These are phyloP conservation scores for Ceriops zippeliana DNA, from an alignment of 345 rosid genomes.

Conservation along the genomic window DNA sequence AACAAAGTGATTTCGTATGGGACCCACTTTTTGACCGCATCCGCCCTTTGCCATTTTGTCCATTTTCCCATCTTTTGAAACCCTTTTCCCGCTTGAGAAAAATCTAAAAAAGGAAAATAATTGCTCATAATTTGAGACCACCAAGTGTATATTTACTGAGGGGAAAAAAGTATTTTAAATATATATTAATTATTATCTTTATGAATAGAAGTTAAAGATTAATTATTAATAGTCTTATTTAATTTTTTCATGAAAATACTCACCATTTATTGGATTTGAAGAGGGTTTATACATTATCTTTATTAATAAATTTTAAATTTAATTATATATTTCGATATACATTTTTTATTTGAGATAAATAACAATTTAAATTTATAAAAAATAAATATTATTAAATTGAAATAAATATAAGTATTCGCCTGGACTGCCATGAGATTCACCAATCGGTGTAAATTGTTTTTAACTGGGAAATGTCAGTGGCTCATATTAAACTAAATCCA, in stretches of 20 bases:
- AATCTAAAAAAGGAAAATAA: not conserved
- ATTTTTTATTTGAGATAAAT: too few species aligned
- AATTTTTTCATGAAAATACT: not conserved
- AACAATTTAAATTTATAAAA: too few species aligned
- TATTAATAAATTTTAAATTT: too few species aligned
- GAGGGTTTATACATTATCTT: too few species aligned
- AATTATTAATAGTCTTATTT: too few species aligned
- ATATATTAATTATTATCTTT: too few species aligned
- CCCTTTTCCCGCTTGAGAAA: not conserved
- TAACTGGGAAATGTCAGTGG: conserved; percentile 49
- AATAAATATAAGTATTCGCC: not conserved
- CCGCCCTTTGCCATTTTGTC: conserved; percentile 28
- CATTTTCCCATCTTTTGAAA: not conserved
- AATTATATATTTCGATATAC: too few species aligned
- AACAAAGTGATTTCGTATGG: conserved; percentile 59
- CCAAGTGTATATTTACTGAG: not conserved
- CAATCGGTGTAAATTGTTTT: not conserved
- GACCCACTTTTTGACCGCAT: conserved; percentile 54
- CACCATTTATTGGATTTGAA: too few species aligned
- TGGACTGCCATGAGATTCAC: conserved; percentile 10
- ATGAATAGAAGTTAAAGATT: too few species aligned
- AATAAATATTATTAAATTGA: not conserved
- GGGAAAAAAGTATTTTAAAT: too few species aligned
- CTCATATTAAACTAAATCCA: conserved; percentile 12
- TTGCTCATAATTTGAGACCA: not conserved